Evolutionary conservation across 2,329 filamentous ascomycete genomes (phyloP).

Genomic region (Penicillium expansum): DNA sequence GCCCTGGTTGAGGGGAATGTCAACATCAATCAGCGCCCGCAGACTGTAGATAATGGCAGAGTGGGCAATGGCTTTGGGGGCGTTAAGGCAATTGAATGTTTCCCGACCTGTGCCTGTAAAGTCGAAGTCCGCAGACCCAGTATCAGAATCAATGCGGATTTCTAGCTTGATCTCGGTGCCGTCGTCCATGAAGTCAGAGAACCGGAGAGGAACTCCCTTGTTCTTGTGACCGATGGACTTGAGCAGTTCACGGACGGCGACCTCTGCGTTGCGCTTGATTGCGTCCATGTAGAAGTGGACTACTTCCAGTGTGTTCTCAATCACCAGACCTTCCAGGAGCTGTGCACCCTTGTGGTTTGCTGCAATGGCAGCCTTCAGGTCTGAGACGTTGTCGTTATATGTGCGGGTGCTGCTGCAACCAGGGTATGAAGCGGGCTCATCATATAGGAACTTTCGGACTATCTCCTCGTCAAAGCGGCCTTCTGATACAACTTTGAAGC

Average conservation of each 20-base stretch:
- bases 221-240: constrained; percentile 48
- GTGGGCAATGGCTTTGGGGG: constrained; percentile 72
- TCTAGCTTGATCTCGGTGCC: constrained; percentile 69
- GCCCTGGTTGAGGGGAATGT: constrained; percentile 78
- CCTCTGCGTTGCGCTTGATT: constrained; percentile 68
- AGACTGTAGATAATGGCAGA: constrained; percentile 54
- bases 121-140: constrained; percentile 69
- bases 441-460: constrained; percentile 64
- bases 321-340: constrained; percentile 37
- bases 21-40: constrained; percentile 69
- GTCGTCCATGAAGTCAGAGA: constrained; percentile 72
- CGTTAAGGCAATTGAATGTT: constrained; percentile 72
- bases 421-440: constrained; percentile 66
- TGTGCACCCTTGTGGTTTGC: constrained; percentile 45
- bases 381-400: constrained; percentile 45
- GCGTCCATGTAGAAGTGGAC: constrained; percentile 45
- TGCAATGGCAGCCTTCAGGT: constrained; percentile 47
- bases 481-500: constrained; percentile 66
- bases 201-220: constrained; percentile 59
- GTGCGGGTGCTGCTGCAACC: constrained; percentile 73
- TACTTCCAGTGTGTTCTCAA: constrained; percentile 32
- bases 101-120: constrained; percentile 63
- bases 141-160: constrained; percentile 70
- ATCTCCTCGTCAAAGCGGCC: constrained; percentile 71
- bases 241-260: constrained; percentile 59